Evolutionary conservation across 768 basidiomycete genomes (phyloP).

Genomic region (Russula griseocarnosa): DNA sequence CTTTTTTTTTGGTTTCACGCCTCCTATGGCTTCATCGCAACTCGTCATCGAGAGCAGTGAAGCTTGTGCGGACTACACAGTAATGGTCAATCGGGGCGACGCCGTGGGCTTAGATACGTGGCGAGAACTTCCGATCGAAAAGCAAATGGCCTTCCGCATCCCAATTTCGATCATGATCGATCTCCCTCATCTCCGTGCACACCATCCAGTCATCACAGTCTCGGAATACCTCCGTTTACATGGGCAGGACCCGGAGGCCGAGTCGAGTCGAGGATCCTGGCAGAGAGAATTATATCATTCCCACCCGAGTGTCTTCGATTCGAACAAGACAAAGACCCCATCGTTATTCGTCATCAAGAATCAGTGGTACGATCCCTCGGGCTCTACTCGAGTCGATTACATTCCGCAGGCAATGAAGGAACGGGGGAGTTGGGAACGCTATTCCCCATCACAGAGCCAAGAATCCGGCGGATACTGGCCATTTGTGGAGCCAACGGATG

Average conservation of each 20-base stretch:
- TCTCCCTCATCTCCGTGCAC: slow-evolving; percentile 39
- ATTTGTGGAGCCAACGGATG: background rate
- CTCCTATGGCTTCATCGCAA: background rate
- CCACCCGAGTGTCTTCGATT: slow-evolving; percentile 31
- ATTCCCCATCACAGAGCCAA: slow-evolving; percentile 22
- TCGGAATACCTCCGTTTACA: slow-evolving; percentile 45
- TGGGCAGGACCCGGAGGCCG: slow-evolving; percentile 34
- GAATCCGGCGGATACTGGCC: slow-evolving; percentile 24
- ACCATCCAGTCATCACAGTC: slow-evolving; percentile 39
- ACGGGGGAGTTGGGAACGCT: slow-evolving; percentile 34
- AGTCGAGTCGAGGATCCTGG: slow-evolving; percentile 41
- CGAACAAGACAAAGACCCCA: slow-evolving; percentile 26
- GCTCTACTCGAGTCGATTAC: slow-evolving; percentile 40
- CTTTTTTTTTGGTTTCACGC: background rate
- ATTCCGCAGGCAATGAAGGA: slow-evolving; percentile 34
- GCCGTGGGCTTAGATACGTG: slow-evolving; percentile 41
- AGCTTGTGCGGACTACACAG: slow-evolving; percentile 40
- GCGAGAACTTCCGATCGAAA: slow-evolving; percentile 37
- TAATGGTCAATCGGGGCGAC: slow-evolving; percentile 45
- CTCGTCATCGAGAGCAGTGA: slow-evolving; percentile 25
- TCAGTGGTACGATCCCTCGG: slow-evolving; percentile 40
- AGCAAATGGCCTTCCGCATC: slow-evolving; percentile 38
- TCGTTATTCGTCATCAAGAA: slow-evolving; percentile 40
- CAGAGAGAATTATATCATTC: slow-evolving; percentile 36
- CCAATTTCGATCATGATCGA: slow-evolving; percentile 42